Percentiles rank a stretch among this genome's conserved stretches.
Evolutionary conservation across 345 rosid genomes (phyloP).

Genomic region (Laguncularia racemosa): DNA sequence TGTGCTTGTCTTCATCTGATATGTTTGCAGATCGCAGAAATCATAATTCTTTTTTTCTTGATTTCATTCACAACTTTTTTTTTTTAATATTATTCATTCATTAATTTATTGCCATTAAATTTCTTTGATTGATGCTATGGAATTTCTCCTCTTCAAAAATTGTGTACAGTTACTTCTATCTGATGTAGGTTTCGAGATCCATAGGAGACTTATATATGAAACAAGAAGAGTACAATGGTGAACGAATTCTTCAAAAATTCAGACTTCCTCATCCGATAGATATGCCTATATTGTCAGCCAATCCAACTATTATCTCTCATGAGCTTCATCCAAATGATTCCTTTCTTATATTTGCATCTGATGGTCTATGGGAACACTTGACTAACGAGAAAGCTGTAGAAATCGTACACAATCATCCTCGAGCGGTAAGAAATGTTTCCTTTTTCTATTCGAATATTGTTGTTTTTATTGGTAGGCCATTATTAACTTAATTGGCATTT

Average conservation of each 20-base stretch:
- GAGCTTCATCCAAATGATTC: conserved; percentile 74
- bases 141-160: not conserved
- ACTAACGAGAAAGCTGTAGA: conserved; percentile 82
- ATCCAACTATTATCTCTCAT: conserved; percentile 58
- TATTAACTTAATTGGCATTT: not conserved
- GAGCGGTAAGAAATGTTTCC: conserved; percentile 44
- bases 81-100: no score
- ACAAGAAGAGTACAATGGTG: conserved; percentile 50
- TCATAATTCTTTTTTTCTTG: no score
- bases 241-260: conserved; percentile 58
- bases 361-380: conserved; percentile 97
- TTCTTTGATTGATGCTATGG: not conserved
- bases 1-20: no score
- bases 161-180: conserved; percentile 8
- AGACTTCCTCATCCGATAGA: conserved; percentile 70
- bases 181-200: conserved; percentile 73
- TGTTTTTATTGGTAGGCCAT: conserved; percentile 3
- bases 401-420: conserved; percentile 72
- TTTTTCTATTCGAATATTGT: not conserved
- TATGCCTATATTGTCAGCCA: conserved; percentile 69
- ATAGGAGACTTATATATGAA: conserved; percentile 89
- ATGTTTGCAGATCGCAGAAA: no score
- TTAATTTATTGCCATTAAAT: no score
- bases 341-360: conserved; percentile 89
- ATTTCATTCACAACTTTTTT: no score